Conservation (phyloP, 2,329 filamentous ascomycete species). For the Nemania sp. region DNA sequence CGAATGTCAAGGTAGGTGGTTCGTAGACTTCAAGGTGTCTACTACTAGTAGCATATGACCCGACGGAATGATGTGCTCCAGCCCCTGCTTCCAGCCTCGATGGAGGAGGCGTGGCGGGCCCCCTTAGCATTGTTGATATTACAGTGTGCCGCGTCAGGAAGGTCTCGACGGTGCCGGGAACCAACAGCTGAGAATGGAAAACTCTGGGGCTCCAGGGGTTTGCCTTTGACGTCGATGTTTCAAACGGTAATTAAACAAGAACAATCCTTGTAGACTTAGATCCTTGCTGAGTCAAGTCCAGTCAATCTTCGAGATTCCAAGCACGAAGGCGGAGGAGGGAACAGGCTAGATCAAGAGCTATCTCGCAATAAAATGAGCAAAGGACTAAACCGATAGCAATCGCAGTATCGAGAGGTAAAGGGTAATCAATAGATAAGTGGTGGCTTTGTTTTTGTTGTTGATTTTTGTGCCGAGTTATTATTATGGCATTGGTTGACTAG, state of each 20-base stretch:
- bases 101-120: conserved; percentile 17
- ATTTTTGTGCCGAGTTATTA: conserved; percentile 1
- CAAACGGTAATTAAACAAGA: conserved; percentile 27
- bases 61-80: conserved; percentile 16
- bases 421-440: too few relatives aligned
- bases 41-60: conserved; percentile 6
- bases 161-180: conserved; percentile 36
- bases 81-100: conserved; percentile 20
- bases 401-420: not conserved
- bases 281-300: conserved; percentile 24
- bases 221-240: conserved; percentile 31
- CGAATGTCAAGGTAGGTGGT: conserved; percentile 33
- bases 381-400: not conserved
- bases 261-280: conserved; percentile 25
- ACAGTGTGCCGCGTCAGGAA: conserved; percentile 36
- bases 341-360: not conserved
- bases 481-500: conserved; percentile 9
- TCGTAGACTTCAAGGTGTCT: conserved; percentile 15
- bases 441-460: not conserved
- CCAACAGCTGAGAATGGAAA: conserved; percentile 23
- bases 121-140: conserved; percentile 47
- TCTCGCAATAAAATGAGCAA: not conserved
- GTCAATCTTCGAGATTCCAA: not conserved
- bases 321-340: not conserved
- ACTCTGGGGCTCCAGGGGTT: conserved; percentile 30